These are phyloP conservation scores for Cytospora chrysosperma DNA, from an alignment of 2,329 filamentous ascomycete genomes.

Conservation along the genomic window DNA sequence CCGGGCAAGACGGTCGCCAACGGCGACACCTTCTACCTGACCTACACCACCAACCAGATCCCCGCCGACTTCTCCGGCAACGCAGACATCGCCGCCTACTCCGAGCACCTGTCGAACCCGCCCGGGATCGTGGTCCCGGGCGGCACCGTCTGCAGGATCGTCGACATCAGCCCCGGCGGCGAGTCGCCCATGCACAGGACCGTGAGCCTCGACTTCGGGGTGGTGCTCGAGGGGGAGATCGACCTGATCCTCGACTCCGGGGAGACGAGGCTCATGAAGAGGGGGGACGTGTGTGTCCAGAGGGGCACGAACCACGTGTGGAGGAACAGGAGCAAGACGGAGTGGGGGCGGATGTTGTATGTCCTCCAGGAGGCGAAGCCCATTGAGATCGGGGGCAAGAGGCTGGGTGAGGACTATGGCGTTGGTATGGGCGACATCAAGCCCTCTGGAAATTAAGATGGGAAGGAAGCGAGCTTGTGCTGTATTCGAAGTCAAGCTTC, in stretches of 20 bases:
- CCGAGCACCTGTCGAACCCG: constrained; percentile 40
- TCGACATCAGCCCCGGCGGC: constrained; percentile 45
- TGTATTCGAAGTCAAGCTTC: too few species aligned
- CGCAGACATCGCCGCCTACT: constrained; percentile 47
- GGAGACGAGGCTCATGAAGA: constrained; percentile 40
- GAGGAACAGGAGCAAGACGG: constrained; percentile 38
- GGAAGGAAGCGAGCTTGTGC: neutral
- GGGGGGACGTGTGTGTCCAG: constrained; percentile 50
- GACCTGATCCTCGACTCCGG: constrained; percentile 49
- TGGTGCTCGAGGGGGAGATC: constrained; percentile 49
- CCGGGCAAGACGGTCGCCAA: constrained; percentile 31
- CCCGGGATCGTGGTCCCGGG: constrained; percentile 49
- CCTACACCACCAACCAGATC: constrained; percentile 47
- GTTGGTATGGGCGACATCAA: constrained; percentile 26
- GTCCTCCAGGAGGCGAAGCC: constrained; percentile 33
- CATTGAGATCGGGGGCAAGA: constrained; percentile 29
- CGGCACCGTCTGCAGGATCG: constrained; percentile 43
- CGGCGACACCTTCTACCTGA: constrained; percentile 34
- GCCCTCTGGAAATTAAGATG: constrained; percentile 20
- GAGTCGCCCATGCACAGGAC: constrained; percentile 47
- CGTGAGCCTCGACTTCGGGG: constrained; percentile 48
- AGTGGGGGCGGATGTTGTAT: constrained; percentile 43
- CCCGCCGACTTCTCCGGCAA: constrained; percentile 46
- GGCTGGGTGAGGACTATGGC: constrained; percentile 32
- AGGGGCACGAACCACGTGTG: constrained; percentile 46